Evolutionary conservation across 106 monocot genomes (phyloP), one percentile per base, ranked within the genome.

Genomic region (Dendrobium officinale): DNA sequence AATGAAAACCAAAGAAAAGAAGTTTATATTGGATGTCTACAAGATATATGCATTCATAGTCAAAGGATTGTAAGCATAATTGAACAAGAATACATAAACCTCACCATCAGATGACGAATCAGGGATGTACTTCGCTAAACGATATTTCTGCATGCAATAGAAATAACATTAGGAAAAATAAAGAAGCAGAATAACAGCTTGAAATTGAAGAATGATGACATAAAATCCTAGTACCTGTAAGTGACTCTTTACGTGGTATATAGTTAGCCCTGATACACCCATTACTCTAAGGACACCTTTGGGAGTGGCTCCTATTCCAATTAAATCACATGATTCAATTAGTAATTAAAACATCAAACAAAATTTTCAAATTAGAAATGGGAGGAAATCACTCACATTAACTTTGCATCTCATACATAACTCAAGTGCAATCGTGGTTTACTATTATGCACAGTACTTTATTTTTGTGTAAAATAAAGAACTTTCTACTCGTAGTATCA

Each of bases 171-270:
- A 78, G 37, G 26, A 47, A 79, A 75, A 41, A n/a, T 13, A 42
- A 2, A 68, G 42, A 78, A 78, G 16, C 33, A 24, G 8, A 77
- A 44, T 42, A 75, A 78, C 6, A 20, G 18, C 77, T 43, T 24
- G n/a, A 42, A n/a, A 9, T 64, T 33, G 55, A 33, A 72, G 51
- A 80, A 84, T 37, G 29, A 84, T 9, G 33, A 48, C 68, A 6
- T 27, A 15, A 72, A 78, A 47, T 40, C 20, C 37, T 77, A 61
- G 5, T 85, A 95, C 95, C 92, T 95, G 95, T 22, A 95, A 87
- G 83, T 95, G 95, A 75, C 95, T 95, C 84, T 95, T 95, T 64
- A 95, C 95, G 87, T 95, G 92, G 85, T 92, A 95, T 79, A 95
- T 95, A 16, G 95, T 95, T 70, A 95, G 77, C 13, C 95, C 90